Base-by-base conservation (phyloP, 257 asterid genomes). In the Gardenia jasminoides region DNA sequence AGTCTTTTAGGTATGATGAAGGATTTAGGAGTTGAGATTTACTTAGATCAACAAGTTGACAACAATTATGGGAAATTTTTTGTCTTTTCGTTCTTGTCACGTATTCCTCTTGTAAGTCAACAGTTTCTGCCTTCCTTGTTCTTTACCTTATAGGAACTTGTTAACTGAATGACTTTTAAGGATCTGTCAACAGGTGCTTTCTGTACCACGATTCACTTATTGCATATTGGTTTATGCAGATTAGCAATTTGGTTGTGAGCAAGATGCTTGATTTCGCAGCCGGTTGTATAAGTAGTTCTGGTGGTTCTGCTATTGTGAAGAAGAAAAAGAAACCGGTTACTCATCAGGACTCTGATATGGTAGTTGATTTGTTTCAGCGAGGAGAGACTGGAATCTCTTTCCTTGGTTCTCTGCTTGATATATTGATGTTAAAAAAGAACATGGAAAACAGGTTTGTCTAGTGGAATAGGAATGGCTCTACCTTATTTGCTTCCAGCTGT, bases 401-500 rank as follows among this genome's bases (percentile, higher is more conserved):
- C 76, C 74, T 89, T 73, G 82, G 92, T 80, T 88, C 94, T 75
- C 90, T 93, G 81, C 97, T 95, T 54, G 99, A 95, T 76, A 90
- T 91, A 72, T 78, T 95, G 83, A 91, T 91, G 12, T 82, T 93
- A 80, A 95, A 95, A 85, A 93, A 91, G 82, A 75, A 87, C 82
- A 89, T 91, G 74, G 86, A 81, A 58, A 92, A 85, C 89, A 92
- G 99, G 99, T 93, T 58, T 15, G 67, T 64, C 48, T 28, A 41
- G 6, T 58, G 3, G 46, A 36, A 19, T 79, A 16, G 61, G 56
- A 59, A 10, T 58, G 28, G 41, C 1, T 61, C 28, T 43, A 64
- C 20, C 28, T 78, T 67, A 8, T 65, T 46, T 31, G 50, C 52
- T n/a, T 71, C 62, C 15, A 56, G 24, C 28, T 58, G 65, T 58